Conservation (phyloP, 768 basidiomycete species). For the Tulasnella sp. region DNA sequence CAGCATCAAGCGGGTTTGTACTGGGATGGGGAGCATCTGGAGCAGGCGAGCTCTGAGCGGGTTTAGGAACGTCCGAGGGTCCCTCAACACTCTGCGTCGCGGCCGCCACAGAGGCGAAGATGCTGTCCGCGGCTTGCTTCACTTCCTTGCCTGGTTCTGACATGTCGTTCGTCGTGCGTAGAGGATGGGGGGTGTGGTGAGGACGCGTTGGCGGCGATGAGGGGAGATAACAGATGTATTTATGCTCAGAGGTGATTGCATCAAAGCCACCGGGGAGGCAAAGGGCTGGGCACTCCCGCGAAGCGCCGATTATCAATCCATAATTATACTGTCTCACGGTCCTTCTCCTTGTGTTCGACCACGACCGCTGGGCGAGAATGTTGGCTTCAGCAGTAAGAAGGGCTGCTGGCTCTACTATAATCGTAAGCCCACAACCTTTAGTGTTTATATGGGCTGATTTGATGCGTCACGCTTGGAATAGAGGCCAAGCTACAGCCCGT, state of each 20-base stretch:
- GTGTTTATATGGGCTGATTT: neutral
- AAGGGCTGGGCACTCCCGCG: neutral
- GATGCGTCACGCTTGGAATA: neutral
- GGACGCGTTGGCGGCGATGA: neutral
- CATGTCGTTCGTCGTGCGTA: neutral
- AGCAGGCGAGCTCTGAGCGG: neutral
- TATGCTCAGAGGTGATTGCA: neutral
- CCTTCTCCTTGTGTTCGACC: neutral
- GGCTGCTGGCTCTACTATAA: neutral
- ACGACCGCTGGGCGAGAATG: neutral
- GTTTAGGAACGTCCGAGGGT: neutral
- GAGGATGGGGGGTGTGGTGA: neutral
- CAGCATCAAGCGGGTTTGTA: neutral
- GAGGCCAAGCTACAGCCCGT: conserved; percentile 7
- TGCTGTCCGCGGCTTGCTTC: neutral
- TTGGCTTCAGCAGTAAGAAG: neutral
- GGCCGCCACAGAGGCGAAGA: too few relatives aligned
- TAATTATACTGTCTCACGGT: too few relatives aligned
- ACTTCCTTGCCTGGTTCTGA: neutral
- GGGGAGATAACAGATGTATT: neutral
- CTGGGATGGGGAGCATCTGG: neutral
- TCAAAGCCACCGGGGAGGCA: neutral
- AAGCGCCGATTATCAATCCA: too few relatives aligned
- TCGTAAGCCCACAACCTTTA: too few relatives aligned
- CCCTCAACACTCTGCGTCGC: too few relatives aligned